Evolutionary conservation across 805 yeast species (phyloP).

Genomic region (Lachancea waltii): DNA sequence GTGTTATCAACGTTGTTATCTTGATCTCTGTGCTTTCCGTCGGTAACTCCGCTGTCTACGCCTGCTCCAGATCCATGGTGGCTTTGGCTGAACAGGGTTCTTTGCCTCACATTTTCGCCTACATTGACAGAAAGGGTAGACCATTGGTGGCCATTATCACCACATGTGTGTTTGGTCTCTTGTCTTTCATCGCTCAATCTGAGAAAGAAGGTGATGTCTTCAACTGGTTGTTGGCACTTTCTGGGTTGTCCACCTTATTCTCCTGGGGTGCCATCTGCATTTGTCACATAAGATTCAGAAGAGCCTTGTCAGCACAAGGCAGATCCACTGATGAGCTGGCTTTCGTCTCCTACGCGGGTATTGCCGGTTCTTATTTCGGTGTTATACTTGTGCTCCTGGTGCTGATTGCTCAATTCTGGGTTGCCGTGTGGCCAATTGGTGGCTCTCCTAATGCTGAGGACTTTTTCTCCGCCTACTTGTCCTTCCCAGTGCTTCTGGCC

Average conservation of each 20-base stretch:
- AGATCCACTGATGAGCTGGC: slow-evolving; percentile 62
- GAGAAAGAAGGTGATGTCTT: slow-evolving; percentile 48
- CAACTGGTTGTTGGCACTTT: slow-evolving; percentile 57
- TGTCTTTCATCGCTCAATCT: slow-evolving; percentile 54
- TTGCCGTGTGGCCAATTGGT: slow-evolving; percentile 66
- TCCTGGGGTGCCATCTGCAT: slow-evolving; percentile 58
- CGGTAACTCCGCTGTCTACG: slow-evolving; percentile 67
- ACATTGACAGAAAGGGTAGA: slow-evolving; percentile 61
- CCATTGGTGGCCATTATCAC: slow-evolving; percentile 53
- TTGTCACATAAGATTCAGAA: slow-evolving; percentile 57
- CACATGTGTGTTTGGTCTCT: slow-evolving; percentile 48
- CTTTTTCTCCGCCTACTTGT: slow-evolving; percentile 63
- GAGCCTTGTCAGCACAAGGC: slow-evolving; percentile 59
- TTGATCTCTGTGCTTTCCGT: slow-evolving; percentile 62
- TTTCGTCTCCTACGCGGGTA: slow-evolving; percentile 61
- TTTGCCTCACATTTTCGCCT: slow-evolving; percentile 52
- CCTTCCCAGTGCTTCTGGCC: slow-evolving; percentile 54
- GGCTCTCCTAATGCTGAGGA: slow-evolving; percentile 43
- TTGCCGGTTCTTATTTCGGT: slow-evolving; percentile 58
- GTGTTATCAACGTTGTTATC: slow-evolving; percentile 62
- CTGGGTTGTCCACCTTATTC: slow-evolving; percentile 57
- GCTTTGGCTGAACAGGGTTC: slow-evolving; percentile 59
- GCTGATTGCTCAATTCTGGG: slow-evolving; percentile 74
- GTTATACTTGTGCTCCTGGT: slow-evolving; percentile 50
- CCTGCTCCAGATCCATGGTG: slow-evolving; percentile 58